Conservation (phyloP, 2,329 filamentous ascomycete genomes). For the Exophiala viscosa region DNA sequence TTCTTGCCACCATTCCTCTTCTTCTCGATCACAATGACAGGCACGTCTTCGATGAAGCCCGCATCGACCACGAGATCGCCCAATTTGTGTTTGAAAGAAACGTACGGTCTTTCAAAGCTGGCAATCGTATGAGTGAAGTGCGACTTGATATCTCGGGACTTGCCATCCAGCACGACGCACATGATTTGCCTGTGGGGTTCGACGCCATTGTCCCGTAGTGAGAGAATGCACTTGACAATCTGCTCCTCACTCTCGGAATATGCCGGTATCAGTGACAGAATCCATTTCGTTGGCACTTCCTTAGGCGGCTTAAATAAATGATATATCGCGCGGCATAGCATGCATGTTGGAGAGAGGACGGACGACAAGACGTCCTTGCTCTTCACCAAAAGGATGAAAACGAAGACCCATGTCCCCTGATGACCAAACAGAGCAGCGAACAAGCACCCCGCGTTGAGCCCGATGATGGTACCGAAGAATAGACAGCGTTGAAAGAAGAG, state of each 20-base stretch:
- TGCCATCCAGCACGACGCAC: constrained; percentile 16
- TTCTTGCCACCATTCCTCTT: constrained; percentile 16
- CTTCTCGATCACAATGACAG: constrained; percentile 14
- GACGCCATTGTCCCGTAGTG: constrained; percentile 2
- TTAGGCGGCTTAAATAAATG: constrained; percentile 4
- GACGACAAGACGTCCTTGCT: constrained; percentile 16
- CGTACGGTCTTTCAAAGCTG: constrained; percentile 7
- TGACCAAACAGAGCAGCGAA: constrained; percentile 1
- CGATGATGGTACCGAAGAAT: neutral
- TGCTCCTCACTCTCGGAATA: constrained; percentile 17
- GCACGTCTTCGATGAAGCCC: constrained; percentile 9
- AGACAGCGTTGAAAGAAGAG: neutral
- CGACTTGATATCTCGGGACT: constrained; percentile 7
- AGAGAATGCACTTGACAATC: constrained; percentile 12
- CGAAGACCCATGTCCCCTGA: constrained; percentile 2
- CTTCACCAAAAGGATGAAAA: constrained; percentile 12
- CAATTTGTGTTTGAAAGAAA: constrained; percentile 7
- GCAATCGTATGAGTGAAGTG: constrained; percentile 5
- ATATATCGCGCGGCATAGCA: neutral
- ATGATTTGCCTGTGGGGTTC: constrained; percentile 14
- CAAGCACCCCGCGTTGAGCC: neutral
- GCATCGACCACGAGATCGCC: constrained; percentile 7
- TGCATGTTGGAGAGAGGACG: neutral
- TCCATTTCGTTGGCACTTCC: constrained; percentile 6
- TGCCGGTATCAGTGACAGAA: constrained; percentile 11